Conservation (phyloP, 129 eudicot genomes). For the Mikania micrantha region DNA sequence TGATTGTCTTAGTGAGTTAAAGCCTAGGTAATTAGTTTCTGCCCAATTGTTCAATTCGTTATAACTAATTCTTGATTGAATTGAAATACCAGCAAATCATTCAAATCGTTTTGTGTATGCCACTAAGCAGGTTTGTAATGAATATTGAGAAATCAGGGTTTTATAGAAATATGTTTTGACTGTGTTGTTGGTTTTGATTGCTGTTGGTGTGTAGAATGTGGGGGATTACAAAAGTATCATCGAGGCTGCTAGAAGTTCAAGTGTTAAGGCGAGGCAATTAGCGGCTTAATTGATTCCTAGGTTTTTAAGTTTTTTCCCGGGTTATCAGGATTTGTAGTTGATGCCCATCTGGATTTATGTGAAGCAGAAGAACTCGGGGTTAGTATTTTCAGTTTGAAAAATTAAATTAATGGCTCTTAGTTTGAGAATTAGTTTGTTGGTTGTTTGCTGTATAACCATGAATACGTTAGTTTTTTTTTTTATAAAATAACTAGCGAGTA, state of each 20-base stretch:
- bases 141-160: slow-evolving; percentile 8
- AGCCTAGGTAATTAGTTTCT: too few relatives aligned
- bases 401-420: background rate
- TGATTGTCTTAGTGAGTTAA: too few relatives aligned
- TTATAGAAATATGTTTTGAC: too few relatives aligned
- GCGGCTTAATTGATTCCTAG: slow-evolving; percentile 90
- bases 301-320: slow-evolving; percentile 75
- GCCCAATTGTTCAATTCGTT: too few relatives aligned
- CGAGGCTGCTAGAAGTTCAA: slow-evolving; percentile 57
- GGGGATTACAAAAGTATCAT: slow-evolving; percentile 75
- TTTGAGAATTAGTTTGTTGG: background rate
- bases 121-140: too few relatives aligned
- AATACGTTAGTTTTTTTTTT: too few relatives aligned
- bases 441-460: background rate
- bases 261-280: slow-evolving; percentile 70
- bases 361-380: slow-evolving; percentile 97
- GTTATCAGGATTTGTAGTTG: slow-evolving; percentile 49
- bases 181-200: background rate
- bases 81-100: too few relatives aligned
- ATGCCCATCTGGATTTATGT: slow-evolving; percentile 84
- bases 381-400: slow-evolving; percentile 2
- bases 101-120: too few relatives aligned
- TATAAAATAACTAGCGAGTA: too few relatives aligned
- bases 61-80: too few relatives aligned
- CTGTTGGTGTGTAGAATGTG: slow-evolving; percentile 35